A percentile compares a stretch with the other conserved stretches of the same genome.
These are phyloP conservation scores for Leptodermis oblonga DNA, from an alignment of 257 asterid species.

Conservation along the genomic window DNA sequence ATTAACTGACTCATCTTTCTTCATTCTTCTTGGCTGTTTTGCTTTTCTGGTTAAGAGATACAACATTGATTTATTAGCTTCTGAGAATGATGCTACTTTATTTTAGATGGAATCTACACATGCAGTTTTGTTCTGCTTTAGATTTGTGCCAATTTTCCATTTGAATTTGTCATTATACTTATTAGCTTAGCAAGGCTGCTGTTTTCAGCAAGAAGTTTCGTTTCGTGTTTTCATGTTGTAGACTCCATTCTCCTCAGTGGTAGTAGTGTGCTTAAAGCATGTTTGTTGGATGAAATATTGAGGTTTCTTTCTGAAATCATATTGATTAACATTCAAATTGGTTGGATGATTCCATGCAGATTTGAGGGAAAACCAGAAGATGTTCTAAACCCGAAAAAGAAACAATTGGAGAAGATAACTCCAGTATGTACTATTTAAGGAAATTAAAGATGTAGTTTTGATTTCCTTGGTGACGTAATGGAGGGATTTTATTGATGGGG, in stretches of 20 bases:
- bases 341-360: slow-evolving; percentile 31
- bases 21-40: neutral
- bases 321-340: neutral
- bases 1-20: neutral
- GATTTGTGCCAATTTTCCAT: neutral
- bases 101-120: neutral
- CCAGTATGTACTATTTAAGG: slow-evolving; percentile 59
- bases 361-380: slow-evolving; percentile 86
- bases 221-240: neutral
- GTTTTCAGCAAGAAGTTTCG: neutral
- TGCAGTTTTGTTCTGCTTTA: neutral
- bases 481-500: too few relatives aligned
- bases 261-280: neutral
- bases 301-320: neutral
- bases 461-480: too few relatives aligned
- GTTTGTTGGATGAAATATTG: neutral
- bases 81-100: neutral
- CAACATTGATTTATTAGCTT: neutral
- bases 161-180: neutral
- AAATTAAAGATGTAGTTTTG: too few relatives aligned
- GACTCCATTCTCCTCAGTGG: neutral
- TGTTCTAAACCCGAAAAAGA: slow-evolving; percentile 91
- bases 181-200: neutral
- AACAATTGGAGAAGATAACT: slow-evolving; percentile 84
- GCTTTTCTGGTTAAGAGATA: neutral